phyloP scores from a whole-genome alignment of 192 early-diverging fungal species.

The Rhizophagus prolifer region DNA sequence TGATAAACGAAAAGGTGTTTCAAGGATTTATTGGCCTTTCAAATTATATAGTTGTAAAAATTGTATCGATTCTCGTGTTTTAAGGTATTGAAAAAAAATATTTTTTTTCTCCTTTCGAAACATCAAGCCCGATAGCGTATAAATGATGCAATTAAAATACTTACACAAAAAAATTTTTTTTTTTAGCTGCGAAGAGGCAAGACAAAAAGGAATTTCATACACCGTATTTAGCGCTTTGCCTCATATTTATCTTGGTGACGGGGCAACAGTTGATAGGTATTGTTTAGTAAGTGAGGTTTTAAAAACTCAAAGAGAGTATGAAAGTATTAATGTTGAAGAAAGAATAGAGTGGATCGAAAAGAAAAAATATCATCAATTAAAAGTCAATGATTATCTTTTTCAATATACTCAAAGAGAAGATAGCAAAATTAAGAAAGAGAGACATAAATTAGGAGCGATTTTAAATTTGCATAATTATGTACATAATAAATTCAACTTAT shows the following conservation, averaged over 20 bases:
- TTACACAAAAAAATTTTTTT: background rate
- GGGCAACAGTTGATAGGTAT: background rate
- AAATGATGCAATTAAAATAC: no score
- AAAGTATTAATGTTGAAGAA: background rate
- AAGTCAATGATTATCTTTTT: background rate
- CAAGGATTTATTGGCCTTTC: background rate
- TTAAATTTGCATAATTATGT: no score
- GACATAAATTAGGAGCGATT: no score
- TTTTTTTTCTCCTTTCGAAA: background rate
- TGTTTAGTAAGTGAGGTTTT: background rate
- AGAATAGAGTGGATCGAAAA: background rate
- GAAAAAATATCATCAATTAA: background rate
- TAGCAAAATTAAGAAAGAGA: background rate
- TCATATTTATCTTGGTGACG: background rate
- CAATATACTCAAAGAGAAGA: background rate
- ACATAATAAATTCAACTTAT: no score
- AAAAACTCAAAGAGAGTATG: background rate
- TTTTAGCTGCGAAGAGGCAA: background rate
- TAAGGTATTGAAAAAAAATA: background rate
- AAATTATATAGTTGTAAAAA: background rate
- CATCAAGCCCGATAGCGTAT: no score
- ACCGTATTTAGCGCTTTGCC: background rate
- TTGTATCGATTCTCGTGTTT: background rate
- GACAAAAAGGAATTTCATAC: background rate
- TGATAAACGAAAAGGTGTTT: background rate